These are phyloP conservation scores for Ramaria sp. DNA, from an alignment of 768 basidiomycete species.

Conservation along the genomic window DNA sequence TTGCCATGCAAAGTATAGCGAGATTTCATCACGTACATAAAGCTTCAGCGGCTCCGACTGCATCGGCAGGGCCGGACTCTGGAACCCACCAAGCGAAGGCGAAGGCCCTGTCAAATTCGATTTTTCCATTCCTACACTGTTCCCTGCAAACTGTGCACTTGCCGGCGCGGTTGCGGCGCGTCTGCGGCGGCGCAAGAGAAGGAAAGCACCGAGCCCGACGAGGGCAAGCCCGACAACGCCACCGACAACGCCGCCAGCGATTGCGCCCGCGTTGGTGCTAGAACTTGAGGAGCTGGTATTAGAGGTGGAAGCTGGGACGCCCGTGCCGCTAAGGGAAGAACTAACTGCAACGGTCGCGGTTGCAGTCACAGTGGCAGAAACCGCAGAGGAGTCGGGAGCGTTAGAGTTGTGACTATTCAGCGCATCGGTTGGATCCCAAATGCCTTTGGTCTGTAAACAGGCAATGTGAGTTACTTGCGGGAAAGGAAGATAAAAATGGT, in stretches of 20 bases:
- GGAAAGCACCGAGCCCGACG: conserved; percentile 30
- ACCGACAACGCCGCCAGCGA: conserved; percentile 47
- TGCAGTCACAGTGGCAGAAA: background rate
- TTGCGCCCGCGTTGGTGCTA: conserved; percentile 34
- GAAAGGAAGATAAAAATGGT: background rate
- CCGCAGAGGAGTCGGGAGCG: background rate
- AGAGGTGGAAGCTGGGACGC: background rate
- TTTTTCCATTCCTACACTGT: background rate
- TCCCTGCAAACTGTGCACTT: background rate
- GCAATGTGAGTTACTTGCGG: background rate
- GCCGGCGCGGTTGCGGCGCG: conserved; percentile 10
- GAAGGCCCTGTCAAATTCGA: background rate
- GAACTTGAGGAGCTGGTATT: background rate
- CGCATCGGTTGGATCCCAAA: background rate
- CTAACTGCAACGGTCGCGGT: background rate
- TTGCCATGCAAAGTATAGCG: background rate
- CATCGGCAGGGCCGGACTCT: background rate
- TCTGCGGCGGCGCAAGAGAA: conserved; percentile 38
- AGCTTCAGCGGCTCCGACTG: background rate
- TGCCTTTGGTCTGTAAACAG: background rate
- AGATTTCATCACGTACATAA: background rate
- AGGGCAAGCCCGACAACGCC: conserved; percentile 42
- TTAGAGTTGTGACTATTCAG: background rate
- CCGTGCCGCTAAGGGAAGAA: background rate
- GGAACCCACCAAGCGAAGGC: background rate